Evolutionary conservation across 257 asterid species (phyloP).

Genomic region (Prunella vulgaris): DNA sequence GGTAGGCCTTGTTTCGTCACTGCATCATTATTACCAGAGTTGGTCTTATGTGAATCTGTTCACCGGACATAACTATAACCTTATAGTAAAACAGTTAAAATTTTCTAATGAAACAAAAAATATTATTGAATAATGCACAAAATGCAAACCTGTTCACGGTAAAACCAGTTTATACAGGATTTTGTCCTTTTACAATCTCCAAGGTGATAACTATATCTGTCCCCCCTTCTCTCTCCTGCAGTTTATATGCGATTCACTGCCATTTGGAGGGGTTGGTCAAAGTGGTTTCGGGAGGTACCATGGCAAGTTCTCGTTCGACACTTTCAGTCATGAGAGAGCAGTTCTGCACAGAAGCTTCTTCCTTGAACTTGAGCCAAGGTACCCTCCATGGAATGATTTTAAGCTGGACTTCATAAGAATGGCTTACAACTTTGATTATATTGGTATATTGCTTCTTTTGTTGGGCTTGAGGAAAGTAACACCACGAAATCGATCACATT

Average conservation of each 20-base stretch:
- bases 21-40: neutral
- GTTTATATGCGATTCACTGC: slow-evolving; percentile 68
- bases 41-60: no score
- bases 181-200: neutral
- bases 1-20: slow-evolving; percentile 31
- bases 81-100: no score
- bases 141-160: no score
- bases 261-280: slow-evolving; percentile 88
- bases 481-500: neutral
- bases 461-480: slow-evolving; percentile 42
- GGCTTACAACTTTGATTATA: slow-evolving; percentile 51
- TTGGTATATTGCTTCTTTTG: slow-evolving; percentile 50
- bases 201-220: neutral
- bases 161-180: no score
- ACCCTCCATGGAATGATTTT: slow-evolving; percentile 90
- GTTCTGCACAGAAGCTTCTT: slow-evolving; percentile 61
- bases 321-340: slow-evolving; percentile 90
- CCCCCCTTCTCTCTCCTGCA: slow-evolving; percentile 22
- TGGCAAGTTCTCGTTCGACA: slow-evolving; percentile 81
- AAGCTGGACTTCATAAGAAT: slow-evolving; percentile 71
- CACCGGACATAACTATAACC: no score
- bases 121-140: no score
- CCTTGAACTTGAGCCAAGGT: slow-evolving; percentile 67
- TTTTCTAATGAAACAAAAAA: neutral
- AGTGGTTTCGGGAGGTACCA: slow-evolving; percentile 90